Evolutionary conservation across 1,284 basidiomycete genomes (phyloP).

Genomic region (Ustilago bromivora): DNA sequence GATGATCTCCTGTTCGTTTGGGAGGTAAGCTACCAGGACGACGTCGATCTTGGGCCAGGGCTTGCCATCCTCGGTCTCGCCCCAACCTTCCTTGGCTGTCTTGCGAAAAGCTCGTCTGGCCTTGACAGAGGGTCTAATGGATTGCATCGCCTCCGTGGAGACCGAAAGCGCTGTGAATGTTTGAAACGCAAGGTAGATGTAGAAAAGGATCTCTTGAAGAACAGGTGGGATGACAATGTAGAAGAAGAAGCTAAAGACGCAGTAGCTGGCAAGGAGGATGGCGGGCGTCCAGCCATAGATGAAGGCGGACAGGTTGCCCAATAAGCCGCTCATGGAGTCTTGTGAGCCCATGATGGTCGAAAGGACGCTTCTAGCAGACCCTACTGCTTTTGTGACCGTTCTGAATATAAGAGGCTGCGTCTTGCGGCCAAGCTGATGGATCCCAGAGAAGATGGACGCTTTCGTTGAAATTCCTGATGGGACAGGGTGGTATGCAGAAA

Average conservation of each 20-base stretch:
- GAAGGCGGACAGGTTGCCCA: conserved; percentile 48
- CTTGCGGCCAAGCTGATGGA: neutral
- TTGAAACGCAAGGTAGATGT: conserved; percentile 50
- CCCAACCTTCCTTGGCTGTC: conserved; percentile 51
- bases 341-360: conserved; percentile 16
- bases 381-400: neutral
- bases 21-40: conserved; percentile 61
- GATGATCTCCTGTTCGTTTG: conserved; percentile 65
- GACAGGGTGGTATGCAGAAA: too few relatives aligned
- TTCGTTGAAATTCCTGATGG: too few relatives aligned
- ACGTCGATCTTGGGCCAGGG: conserved; percentile 60
- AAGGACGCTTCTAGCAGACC: neutral
- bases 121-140: conserved; percentile 54
- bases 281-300: conserved; percentile 56
- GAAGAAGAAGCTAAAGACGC: conserved; percentile 51
- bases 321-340: conserved; percentile 17
- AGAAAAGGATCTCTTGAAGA: conserved; percentile 57
- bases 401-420: too few relatives aligned
- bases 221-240: conserved; percentile 55
- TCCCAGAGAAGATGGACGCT: too few relatives aligned
- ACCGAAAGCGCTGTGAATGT: conserved; percentile 57
- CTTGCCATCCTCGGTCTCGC: conserved; percentile 47
- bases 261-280: conserved; percentile 47
- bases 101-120: conserved; percentile 52
- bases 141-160: conserved; percentile 58